These are phyloP conservation scores for Epichloe hybrida DNA, from an alignment of 2,329 filamentous ascomycete genomes.

Conservation along the genomic window DNA sequence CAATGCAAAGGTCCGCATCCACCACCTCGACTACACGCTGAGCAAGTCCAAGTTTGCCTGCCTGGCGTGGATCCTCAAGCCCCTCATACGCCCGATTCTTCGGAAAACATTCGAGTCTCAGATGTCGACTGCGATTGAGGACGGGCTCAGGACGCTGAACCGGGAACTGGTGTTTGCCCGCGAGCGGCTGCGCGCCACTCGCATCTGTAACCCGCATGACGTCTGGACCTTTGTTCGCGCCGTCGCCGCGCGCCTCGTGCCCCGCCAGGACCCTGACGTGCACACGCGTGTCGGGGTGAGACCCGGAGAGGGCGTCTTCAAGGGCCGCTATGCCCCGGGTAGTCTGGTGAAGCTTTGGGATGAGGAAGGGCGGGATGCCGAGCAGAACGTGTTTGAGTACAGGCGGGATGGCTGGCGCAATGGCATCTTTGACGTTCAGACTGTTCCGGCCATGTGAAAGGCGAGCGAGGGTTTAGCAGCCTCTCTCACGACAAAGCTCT, in stretches of 20 bases:
- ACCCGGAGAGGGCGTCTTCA: conserved; percentile 50
- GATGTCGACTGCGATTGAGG: conserved; percentile 56
- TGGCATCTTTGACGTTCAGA: conserved; percentile 54
- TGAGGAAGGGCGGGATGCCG: conserved; percentile 57
- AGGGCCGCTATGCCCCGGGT: conserved; percentile 74
- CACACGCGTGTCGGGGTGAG: conserved; percentile 60
- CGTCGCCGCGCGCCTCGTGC: conserved; percentile 60
- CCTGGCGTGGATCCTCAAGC: conserved; percentile 72
- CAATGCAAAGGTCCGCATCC: conserved; percentile 65
- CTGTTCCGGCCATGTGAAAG: conserved; percentile 11
- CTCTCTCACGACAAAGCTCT: too few relatives aligned
- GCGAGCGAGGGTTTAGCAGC: too few relatives aligned
- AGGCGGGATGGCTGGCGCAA: conserved; percentile 68
- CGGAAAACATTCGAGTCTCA: conserved; percentile 68
- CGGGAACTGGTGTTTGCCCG: conserved; percentile 76
- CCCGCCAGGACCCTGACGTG: conserved; percentile 61
- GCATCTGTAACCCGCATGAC: conserved; percentile 67
- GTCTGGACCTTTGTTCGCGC: conserved; percentile 72
- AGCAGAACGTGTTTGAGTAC: conserved; percentile 62
- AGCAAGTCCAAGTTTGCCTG: conserved; percentile 63
- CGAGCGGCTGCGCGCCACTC: conserved; percentile 72
- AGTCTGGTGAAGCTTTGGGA: conserved; percentile 86
- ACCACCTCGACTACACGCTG: conserved; percentile 73
- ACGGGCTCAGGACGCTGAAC: conserved; percentile 60
- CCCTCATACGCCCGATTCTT: conserved; percentile 67